Percentiles rank a stretch among this genome's conserved stretches.
These are phyloP conservation scores for Hypoxylon sp. DNA, from an alignment of 2,329 filamentous ascomycete genomes.

Conservation along the genomic window DNA sequence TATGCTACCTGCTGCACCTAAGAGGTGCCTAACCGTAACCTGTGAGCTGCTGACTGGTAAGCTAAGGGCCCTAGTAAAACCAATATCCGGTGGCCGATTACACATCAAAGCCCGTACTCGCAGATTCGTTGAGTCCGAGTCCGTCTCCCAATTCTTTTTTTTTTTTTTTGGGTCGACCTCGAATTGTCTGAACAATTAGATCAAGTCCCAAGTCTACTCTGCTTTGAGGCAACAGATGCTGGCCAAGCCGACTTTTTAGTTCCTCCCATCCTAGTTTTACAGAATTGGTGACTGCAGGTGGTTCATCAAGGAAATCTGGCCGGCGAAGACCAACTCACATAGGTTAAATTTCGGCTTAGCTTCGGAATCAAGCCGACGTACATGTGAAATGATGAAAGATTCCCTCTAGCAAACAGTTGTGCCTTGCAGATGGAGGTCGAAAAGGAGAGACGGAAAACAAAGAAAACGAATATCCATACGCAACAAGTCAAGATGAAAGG, in stretches of 20 bases:
- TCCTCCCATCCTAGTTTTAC: too few relatives aligned
- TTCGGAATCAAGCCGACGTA: background rate
- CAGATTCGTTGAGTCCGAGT: background rate
- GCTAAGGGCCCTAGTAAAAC: too few relatives aligned
- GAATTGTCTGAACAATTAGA: background rate
- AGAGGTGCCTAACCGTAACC: too few relatives aligned
- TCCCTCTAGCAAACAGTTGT: background rate
- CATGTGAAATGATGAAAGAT: background rate
- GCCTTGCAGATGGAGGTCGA: background rate
- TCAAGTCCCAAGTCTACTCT: background rate
- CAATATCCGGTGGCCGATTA: background rate
- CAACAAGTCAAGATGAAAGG: background rate
- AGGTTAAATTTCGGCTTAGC: background rate
- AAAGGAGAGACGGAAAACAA: background rate
- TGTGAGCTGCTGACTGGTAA: too few relatives aligned
- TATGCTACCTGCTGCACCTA: background rate
- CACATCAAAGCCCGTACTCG: too few relatives aligned
- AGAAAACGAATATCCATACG: background rate
- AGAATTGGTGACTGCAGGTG: too few relatives aligned
- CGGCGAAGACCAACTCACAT: background rate
- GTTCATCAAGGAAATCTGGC: too few relatives aligned
- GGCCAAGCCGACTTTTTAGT: background rate
- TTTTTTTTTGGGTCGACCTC: background rate
- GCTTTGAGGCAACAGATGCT: background rate
- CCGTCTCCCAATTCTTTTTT: background rate